phyloP scores from a whole-genome alignment of 768 basidiomycete genomes.

The Tricholoma furcatifolium region DNA sequence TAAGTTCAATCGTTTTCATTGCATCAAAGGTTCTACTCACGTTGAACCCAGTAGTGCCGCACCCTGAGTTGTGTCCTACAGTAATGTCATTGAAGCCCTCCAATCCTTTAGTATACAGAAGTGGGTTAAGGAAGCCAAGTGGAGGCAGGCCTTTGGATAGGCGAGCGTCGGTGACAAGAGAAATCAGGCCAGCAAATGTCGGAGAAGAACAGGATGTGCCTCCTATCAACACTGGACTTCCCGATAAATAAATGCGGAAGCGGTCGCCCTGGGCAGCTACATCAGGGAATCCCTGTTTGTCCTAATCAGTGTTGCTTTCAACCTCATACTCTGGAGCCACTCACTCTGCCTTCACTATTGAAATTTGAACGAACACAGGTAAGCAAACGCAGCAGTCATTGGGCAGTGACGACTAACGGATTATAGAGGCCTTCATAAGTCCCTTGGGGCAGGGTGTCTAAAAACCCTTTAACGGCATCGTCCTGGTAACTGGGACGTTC shows the following conservation, averaged over 20 bases:
- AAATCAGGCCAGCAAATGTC: slow-evolving; percentile 57
- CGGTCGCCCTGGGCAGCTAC: slow-evolving; percentile 54
- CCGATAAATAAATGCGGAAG: slow-evolving; percentile 48
- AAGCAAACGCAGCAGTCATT: not conserved
- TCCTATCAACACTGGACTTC: slow-evolving; percentile 33
- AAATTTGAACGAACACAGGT: not conserved
- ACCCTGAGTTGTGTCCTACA: slow-evolving; percentile 49
- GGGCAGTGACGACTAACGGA: slow-evolving; percentile 35
- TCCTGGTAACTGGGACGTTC: slow-evolving; percentile 39
- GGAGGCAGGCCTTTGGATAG: slow-evolving; percentile 39
- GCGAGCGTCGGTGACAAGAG: slow-evolving; percentile 62
- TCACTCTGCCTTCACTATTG: slow-evolving; percentile 48
- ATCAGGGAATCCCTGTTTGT: slow-evolving; percentile 54
- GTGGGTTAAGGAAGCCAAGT: slow-evolving; percentile 65
- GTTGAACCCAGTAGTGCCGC: slow-evolving; percentile 63
- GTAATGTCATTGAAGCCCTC: slow-evolving; percentile 56
- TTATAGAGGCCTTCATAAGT: slow-evolving; percentile 56
- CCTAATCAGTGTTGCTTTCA: not conserved
- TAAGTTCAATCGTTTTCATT: not conserved
- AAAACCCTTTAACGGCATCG: slow-evolving; percentile 34
- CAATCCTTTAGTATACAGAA: slow-evolving; percentile 46
- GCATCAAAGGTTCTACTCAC: slow-evolving; percentile 28
- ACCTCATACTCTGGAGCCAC: slow-evolving; percentile 8
- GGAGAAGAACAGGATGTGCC: slow-evolving; percentile 69
- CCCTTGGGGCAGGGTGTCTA: slow-evolving; percentile 35